A percentile compares a stretch with the other conserved stretches of the same genome.
Conservation (phyloP, 2,329 filamentous ascomycete genomes). For the Penicillium sp. region DNA sequence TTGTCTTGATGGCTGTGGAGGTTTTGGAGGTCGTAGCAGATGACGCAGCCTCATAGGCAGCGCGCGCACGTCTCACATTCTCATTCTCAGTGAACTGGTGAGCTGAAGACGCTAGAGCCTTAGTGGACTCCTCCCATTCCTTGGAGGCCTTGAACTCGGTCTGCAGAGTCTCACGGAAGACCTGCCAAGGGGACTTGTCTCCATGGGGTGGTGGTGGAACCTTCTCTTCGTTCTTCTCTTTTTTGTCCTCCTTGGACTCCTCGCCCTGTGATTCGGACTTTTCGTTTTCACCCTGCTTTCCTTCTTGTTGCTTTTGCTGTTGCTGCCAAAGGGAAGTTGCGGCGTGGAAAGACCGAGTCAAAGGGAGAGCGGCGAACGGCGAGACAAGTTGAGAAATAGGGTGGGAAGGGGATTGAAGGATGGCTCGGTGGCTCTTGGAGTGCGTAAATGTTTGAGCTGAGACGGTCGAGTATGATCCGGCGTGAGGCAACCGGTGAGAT, state of each 20-base stretch:
- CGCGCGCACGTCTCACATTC: conserved; percentile 77
- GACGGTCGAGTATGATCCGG: conserved; percentile 34
- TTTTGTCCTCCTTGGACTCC: conserved; percentile 46
- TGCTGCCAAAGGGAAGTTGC: conserved; percentile 33
- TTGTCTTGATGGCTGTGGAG: conserved; percentile 76
- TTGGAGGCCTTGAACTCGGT: conserved; percentile 94
- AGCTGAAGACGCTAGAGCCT: conserved; percentile 83
- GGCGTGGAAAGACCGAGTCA: conserved; percentile 40
- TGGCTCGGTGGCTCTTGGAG: conserved; percentile 25
- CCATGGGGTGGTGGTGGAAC: conserved; percentile 92
- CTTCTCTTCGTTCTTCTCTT: conserved; percentile 59
- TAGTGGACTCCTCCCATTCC: conserved; percentile 98
- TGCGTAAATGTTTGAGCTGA: conserved; percentile 35
- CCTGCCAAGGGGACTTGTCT: conserved; percentile 97
- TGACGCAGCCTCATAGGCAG: conserved; percentile 83
- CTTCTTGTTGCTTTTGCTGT: conserved; percentile 34
- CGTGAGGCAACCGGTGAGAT: conserved; percentile 36
- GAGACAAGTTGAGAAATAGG: conserved; percentile 33
- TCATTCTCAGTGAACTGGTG: conserved; percentile 93
- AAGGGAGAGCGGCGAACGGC: conserved; percentile 35
- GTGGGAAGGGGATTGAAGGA: conserved; percentile 34
- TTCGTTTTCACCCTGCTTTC: conserved; percentile 38
- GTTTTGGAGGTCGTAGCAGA: conserved; percentile 78
- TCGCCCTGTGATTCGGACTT: conserved; percentile 45
- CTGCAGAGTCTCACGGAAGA: conserved; percentile 95